Evolutionary conservation across 2,329 filamentous ascomycete species (phyloP).

Genomic region (Rosellinia necatrix): DNA sequence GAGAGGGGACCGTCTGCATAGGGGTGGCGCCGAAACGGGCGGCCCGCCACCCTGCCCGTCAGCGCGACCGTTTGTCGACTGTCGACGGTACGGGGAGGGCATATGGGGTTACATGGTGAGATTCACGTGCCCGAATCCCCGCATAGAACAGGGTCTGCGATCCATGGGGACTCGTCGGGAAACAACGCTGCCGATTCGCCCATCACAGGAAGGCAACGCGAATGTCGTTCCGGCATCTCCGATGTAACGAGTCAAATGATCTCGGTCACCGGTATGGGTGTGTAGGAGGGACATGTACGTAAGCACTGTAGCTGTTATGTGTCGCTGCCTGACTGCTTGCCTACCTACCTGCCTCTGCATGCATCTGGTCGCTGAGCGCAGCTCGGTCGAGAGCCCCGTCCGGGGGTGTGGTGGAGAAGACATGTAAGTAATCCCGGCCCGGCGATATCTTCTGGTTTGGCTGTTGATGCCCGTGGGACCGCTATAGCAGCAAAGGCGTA

Average conservation of each 20-base stretch:
- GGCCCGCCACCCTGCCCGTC: too few species aligned
- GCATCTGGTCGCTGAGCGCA: neutral
- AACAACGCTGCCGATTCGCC: too few species aligned
- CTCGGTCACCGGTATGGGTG: neutral
- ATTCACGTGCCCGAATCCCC: too few species aligned
- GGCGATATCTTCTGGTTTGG: neutral
- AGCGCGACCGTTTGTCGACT: too few species aligned
- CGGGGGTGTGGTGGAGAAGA: neutral
- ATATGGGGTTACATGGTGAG: too few species aligned
- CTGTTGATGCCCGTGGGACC: neutral
- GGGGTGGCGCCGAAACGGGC: neutral
- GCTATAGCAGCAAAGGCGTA: neutral
- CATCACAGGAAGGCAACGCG: too few species aligned
- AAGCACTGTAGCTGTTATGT: neutral
- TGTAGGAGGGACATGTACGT: neutral
- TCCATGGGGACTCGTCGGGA: too few species aligned
- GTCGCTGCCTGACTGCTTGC: too few species aligned
- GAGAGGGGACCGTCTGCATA: neutral
- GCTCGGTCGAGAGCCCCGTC: neutral
- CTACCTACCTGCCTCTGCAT: neutral
- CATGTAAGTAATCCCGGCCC: too few species aligned
- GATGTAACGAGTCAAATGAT: neutral
- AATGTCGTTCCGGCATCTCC: too few species aligned
- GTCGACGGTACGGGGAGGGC: too few species aligned
- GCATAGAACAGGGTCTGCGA: too few species aligned